A percentile compares a stretch with the other conserved stretches of the same genome.
These are phyloP conservation scores for Crataegus laevigata DNA, from an alignment of 306 rosid genomes.

Conservation along the genomic window DNA sequence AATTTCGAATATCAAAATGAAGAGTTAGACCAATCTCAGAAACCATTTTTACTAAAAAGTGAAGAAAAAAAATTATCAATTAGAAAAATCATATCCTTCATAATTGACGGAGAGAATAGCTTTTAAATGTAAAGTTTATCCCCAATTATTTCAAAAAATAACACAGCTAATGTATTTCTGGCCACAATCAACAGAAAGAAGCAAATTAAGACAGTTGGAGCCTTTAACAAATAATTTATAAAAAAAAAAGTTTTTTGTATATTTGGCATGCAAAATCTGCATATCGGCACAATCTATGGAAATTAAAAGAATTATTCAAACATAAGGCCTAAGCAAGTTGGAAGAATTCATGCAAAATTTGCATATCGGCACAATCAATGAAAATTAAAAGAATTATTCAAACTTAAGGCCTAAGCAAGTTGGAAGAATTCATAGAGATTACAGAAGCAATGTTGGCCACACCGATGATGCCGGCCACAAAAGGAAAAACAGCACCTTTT, in stretches of 20 bases:
- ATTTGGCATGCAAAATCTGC: not conserved
- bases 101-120: not conserved
- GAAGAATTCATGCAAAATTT: constrained; percentile 12
- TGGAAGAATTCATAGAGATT: constrained; percentile 20
- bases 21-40: too few relatives aligned
- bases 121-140: not conserved
- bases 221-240: not conserved
- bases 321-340: constrained; percentile 17
- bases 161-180: not conserved
- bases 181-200: not conserved
- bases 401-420: constrained; percentile 19
- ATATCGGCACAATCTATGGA: not conserved
- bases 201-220: not conserved
- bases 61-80: too few relatives aligned
- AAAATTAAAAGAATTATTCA: not conserved
- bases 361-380: not conserved
- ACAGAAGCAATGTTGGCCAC: constrained; percentile 15
- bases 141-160: not conserved
- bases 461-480: constrained; percentile 26
- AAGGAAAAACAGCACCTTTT: not conserved
- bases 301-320: not conserved
- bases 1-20: too few relatives aligned
- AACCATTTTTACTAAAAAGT: too few relatives aligned
- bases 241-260: not conserved
- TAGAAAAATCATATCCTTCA: not conserved